Percentiles rank a stretch among this genome's conserved stretches.
Conservation (phyloP, 23 red algal species). For the Gracilaria domingensis region DNA sequence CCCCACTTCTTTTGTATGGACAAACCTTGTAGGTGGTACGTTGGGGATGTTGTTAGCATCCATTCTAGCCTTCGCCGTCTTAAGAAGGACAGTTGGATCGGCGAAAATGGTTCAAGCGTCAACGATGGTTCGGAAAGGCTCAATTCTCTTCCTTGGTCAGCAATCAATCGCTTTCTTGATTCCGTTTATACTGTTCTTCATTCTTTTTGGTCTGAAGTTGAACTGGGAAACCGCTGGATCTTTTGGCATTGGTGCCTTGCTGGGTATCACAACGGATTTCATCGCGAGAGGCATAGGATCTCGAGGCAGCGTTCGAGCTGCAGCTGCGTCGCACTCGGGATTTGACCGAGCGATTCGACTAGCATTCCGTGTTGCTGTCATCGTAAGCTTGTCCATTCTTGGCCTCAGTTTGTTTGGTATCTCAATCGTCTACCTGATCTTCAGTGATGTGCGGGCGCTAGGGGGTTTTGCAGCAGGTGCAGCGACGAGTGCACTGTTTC, state of each 20-base stretch:
- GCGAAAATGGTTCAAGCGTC: slow-evolving; percentile 61
- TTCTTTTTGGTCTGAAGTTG: slow-evolving; percentile 45
- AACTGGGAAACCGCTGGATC: slow-evolving; percentile 62
- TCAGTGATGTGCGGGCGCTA: slow-evolving; percentile 76
- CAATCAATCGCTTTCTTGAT: slow-evolving; percentile 57
- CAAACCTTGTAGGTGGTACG: slow-evolving; percentile 30
- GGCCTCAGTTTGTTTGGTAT: slow-evolving; percentile 43
- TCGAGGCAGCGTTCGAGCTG: slow-evolving; percentile 63
- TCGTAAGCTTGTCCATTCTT: slow-evolving; percentile 54
- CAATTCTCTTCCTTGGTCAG: slow-evolving; percentile 45
- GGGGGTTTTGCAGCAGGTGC: slow-evolving; percentile 75
- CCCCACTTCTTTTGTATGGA: slow-evolving; percentile 61
- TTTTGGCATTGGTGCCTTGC: slow-evolving; percentile 55
- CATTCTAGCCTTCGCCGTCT: slow-evolving; percentile 42
- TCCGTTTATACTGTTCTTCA: slow-evolving; percentile 28
- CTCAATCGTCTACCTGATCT: slow-evolving; percentile 66
- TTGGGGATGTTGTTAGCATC: slow-evolving; percentile 48
- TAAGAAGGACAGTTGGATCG: slow-evolving; percentile 34
- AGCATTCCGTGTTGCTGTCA: slow-evolving; percentile 40
- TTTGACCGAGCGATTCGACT: slow-evolving; percentile 35
- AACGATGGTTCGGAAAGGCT: slow-evolving; percentile 42
- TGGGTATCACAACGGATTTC: slow-evolving; percentile 22
- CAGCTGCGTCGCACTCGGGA: slow-evolving; percentile 51
- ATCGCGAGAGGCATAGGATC: slow-evolving; percentile 43
- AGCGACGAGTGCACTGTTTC: slow-evolving; percentile 82